A percentile compares a stretch with the other conserved stretches of the same genome.
phyloP scores from a whole-genome alignment of 805 yeast species.

The Lipomyces lipofer region DNA sequence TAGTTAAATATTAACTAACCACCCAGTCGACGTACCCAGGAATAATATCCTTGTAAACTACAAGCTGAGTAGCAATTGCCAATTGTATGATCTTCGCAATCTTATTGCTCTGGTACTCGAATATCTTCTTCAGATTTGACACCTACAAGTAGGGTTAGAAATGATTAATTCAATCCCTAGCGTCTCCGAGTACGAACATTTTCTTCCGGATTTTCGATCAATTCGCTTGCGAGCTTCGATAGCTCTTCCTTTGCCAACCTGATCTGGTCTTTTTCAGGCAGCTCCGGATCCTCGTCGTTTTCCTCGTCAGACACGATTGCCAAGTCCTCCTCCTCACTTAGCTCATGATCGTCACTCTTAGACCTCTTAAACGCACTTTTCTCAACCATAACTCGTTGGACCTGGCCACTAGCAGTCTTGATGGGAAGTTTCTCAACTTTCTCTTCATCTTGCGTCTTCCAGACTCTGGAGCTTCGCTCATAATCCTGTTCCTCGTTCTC shows the following conservation, averaged over 20 bases:
- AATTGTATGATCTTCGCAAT: conserved; percentile 56
- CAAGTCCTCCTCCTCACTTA: conserved; percentile 34
- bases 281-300: conserved; percentile 46
- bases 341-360: conserved; percentile 30
- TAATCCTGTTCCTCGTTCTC: conserved; percentile 79
- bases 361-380: conserved; percentile 32
- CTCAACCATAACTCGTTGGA: conserved; percentile 59
- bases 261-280: conserved; percentile 55
- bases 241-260: conserved; percentile 73
- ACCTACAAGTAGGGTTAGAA: conserved; percentile 2
- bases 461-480: conserved; percentile 67
- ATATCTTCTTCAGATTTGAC: conserved; percentile 10
- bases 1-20: not conserved
- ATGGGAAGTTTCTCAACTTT: conserved; percentile 77
- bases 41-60: conserved; percentile 79
- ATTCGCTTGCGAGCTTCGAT: conserved; percentile 72
- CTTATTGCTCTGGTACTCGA: conserved; percentile 45
- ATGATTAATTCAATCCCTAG: no score
- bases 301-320: conserved; percentile 37
- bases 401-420: conserved; percentile 65
- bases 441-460: conserved; percentile 43
- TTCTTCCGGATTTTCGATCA: conserved; percentile 89
- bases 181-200: conserved; percentile 62
- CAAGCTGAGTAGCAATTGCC: conserved; percentile 74
- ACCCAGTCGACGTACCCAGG: conserved; percentile 56